Conservation (phyloP, 257 asterid species). For the Oldenlandia corymbosa region DNA sequence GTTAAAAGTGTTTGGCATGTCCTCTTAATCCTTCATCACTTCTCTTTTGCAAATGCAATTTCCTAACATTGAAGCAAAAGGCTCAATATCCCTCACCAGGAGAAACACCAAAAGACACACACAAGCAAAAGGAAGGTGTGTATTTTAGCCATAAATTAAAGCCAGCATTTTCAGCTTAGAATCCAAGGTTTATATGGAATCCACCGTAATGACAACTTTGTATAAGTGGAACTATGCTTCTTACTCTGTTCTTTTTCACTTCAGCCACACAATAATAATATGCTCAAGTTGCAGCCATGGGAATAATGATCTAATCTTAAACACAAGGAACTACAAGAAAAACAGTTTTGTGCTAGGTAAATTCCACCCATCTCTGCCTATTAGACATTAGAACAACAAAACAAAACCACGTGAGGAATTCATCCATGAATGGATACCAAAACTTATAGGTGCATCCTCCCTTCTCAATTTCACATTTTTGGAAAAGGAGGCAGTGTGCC, state of each 20-base stretch:
- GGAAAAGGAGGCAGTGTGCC: neutral
- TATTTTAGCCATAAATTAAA: neutral
- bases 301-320: neutral
- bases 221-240: neutral
- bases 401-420: neutral
- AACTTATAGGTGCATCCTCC: neutral
- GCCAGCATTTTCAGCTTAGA: neutral
- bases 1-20: neutral
- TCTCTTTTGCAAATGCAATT: neutral
- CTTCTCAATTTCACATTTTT: neutral
- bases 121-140: neutral
- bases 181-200: neutral
- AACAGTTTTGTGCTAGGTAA: no score
- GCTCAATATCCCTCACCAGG: neutral
- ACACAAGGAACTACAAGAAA: neutral
- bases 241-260: neutral
- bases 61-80: neutral
- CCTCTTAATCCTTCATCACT: neutral
- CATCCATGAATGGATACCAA: no score
- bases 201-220: neutral
- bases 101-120: neutral
- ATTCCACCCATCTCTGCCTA: neutral
- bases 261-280: neutral
- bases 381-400: neutral
- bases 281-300: neutral